Base-by-base conservation (phyloP, 768 basidiomycete genomes). In the Leccinum imitatum region DNA sequence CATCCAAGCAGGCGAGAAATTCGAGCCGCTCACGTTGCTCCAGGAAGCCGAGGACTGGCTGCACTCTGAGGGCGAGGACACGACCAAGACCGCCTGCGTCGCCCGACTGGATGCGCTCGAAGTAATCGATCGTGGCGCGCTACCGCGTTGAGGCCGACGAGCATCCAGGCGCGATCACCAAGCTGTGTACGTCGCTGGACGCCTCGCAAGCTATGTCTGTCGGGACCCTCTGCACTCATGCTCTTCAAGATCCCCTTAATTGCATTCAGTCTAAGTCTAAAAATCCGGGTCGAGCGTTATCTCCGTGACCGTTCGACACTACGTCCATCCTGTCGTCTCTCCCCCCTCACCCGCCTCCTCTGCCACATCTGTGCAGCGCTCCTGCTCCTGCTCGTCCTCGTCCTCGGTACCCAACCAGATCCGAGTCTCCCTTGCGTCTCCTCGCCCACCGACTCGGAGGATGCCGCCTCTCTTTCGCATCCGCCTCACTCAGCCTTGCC, bases 11-110 rank as follows among this genome's bases (percentile, higher is more conserved):
- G 73, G 78, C 11, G 96, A 98, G 78, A 95, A 95, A 79, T 75
- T 84, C 62, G 84, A 84, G 61, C 85, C 98, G 44, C 79, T 92
- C 30, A 76, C 70, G 19, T 83, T 86, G 50, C 81, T 95, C 33
- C 79, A 82, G 59, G 87, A 87, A 63, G 87, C 93, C 6, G 95
- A 98, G 74, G 92, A 96, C 71, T 99, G 96, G 96, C 83, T 99
- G 33, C 98, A 98, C 86, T 84, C 87, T 39, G 96, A 98, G 68
- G 85, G 95, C 66, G 96, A 98, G 77, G 95, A 98, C 59, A 91
- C 95, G 39, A 85, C 84, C 71, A 99, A 98, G 77, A 96, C 93
- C 0, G 91, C 89, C 17, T 98, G 98, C 76, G 87, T 93, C 66
- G 65, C 80, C 33, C 87, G 89, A 56, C 85, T 98, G 60, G 91